Base-by-base conservation (phyloP, 2,329 filamentous ascomycete species). In the Xylaria arbuscula region DNA sequence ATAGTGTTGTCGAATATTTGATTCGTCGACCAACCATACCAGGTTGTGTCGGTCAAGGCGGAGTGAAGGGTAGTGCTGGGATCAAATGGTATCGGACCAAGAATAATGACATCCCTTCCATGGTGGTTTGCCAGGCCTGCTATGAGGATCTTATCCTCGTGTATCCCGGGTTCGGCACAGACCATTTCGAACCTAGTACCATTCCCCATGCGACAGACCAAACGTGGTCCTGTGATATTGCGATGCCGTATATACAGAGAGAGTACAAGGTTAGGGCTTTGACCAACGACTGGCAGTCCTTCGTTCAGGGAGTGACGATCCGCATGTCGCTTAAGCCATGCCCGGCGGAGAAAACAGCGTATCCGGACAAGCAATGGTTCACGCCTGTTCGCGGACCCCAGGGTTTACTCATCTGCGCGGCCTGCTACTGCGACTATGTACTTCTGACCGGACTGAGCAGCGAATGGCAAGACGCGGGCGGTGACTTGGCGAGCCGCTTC, bases 351-450 rank as follows among this genome's bases (percentile, higher is more conserved):
- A 58, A 67, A 15, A 62, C 55, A 1, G 65, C 54, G 42, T 70
- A 67, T 54, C 64, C 68, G 1, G 42, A 22, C 36, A 62, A 15
- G 11, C 48, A 45, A 47, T 70, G 60, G 60, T 70, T 64, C 58
- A 70, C 64, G 22, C 68, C 68, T 1, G 28, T 62, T 24, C 10
- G 54, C 3, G 64, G 65, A 1, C 64, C 68, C 11, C 24, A 57
- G 3, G 68, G 68, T 6, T 48, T 70, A 11, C 64, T 70, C n/a
- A 62, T 63, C n/a, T 70, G 68, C 45, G 36, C n/a, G 6, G 34
- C 45, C 5, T 70, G 68, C 32, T 70, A 64, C 62, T 67, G 45
- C 51, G 68, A 70, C 45, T 70, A 64, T 38, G 9, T 70, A 28
- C 56, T 70, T 9, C 11, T 65, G 1, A 67, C 55, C 3, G 61